Base-by-base conservation (phyloP, 176 grass and related monocot species). In the Cenchrus purpureus region DNA sequence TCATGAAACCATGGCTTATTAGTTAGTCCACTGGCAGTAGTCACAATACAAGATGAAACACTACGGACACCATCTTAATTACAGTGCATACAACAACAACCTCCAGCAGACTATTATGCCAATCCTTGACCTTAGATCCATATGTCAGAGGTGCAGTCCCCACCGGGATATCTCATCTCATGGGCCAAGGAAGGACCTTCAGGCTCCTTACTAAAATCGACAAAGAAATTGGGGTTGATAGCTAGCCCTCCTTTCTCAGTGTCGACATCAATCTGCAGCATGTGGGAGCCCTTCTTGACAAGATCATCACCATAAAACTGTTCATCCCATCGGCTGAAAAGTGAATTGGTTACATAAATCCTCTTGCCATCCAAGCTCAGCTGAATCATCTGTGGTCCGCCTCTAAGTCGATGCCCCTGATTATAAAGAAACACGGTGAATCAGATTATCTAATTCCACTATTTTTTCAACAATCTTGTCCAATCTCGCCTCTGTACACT, bases 131-230 rank as follows among this genome's bases (percentile, higher is more conserved):
- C 88, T 91, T 62, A 98, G 59, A 98, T 94, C 96, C 96, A 98
- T 84, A 95, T 98, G 87, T 98, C 91, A 79, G 96, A 98, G 56
- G 96, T 98, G 88, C 96, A 95, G 68, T 98, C 96, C 1, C 96
- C 93, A 1, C 96, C 96, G 49, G 93, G 96, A 94, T 98, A 98
- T 78, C 96, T 92, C 96, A 98, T 98, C 84, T 98, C 96, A 65
- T 98, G 96, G 22, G 96, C 93, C 78, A 98, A 73, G 12, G 91
- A 82, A 3, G 96, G 96, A 37, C 93, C 93, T 9, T 98, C 89
- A 59, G 93, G 93, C 40, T 95, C 93, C 0, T 88, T 37, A 2
- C 91, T 88, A 19, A 98, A 98, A 92, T 98, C 93, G 29, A 95
- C 91, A 16, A 98, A 98, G 76, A 98, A 98, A 78, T 94, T 34